A percentile compares a stretch with the other conserved stretches of the same genome.
Evolutionary conservation across 1,284 basidiomycete species (phyloP).

Genomic region (Mrakiaceae sp.): DNA sequence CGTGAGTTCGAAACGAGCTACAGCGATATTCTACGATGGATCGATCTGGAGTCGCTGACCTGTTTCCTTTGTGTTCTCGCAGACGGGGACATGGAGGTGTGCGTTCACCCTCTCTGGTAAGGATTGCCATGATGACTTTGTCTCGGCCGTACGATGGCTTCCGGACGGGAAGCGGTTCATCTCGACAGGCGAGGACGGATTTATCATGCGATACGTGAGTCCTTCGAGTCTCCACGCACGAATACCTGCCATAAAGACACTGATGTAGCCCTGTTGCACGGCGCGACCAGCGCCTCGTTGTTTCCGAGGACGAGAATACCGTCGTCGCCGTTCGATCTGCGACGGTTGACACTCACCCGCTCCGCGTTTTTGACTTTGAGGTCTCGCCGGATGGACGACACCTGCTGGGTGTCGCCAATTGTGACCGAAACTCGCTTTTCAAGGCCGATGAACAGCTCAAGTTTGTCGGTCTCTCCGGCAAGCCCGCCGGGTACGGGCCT

Average conservation of each 20-base stretch:
- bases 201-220: constrained; percentile 77
- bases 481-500: no score
- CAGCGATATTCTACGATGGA: no score
- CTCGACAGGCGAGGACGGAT: constrained; percentile 78
- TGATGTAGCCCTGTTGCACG: no score
- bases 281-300: no score
- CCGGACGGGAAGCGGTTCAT: constrained; percentile 82
- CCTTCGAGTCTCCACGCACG: no score
- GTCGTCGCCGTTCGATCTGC: no score
- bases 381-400: constrained; percentile 74
- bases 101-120: constrained; percentile 6
- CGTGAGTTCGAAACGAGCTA: no score
- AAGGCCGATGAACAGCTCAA: no score
- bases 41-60: not conserved
- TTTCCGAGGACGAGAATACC: no score
- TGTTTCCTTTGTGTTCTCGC: not conserved
- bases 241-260: no score
- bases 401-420: constrained; percentile 68
- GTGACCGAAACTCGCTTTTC: no score
- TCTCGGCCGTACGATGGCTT: constrained; percentile 78
- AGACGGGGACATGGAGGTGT: constrained; percentile 21
- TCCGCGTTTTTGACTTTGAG: constrained; percentile 74
- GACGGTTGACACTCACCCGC: constrained; percentile 4
- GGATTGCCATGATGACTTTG: constrained; percentile 58
- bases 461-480: no score